Percentiles rank a stretch among this genome's conserved stretches.
These are phyloP conservation scores for Komagataella phaffii DNA, from an alignment of 805 yeast species.

Conservation along the genomic window DNA sequence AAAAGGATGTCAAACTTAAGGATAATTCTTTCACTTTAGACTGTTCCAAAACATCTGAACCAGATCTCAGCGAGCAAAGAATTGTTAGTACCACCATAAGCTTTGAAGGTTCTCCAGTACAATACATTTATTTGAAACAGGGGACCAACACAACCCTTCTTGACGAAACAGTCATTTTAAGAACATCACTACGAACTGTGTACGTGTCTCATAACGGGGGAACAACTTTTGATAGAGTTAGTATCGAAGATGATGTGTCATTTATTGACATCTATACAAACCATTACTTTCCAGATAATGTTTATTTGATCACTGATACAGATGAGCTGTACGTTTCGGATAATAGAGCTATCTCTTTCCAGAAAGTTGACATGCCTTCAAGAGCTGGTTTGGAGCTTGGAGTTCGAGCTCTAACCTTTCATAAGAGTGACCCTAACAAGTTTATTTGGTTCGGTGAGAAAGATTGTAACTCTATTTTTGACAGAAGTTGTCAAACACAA, in stretches of 20 bases:
- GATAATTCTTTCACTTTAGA: background rate
- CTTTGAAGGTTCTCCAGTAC: slow-evolving; percentile 38
- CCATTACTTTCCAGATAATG: slow-evolving; percentile 40
- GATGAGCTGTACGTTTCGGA: slow-evolving; percentile 41
- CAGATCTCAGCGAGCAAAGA: background rate
- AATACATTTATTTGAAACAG: slow-evolving; percentile 50
- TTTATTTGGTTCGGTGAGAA: slow-evolving; percentile 61
- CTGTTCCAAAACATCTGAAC: background rate
- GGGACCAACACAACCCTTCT: slow-evolving; percentile 22
- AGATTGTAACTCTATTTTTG: slow-evolving; percentile 33
- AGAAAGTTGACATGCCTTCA: slow-evolving; percentile 33
- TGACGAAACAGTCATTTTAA: slow-evolving; percentile 54
- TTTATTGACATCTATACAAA: slow-evolving; percentile 50
- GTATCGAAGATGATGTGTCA: slow-evolving; percentile 17
- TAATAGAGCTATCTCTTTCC: slow-evolving; percentile 56
- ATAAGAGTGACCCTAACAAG: slow-evolving; percentile 36
- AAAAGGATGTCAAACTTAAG: background rate
- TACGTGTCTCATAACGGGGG: slow-evolving; percentile 70
- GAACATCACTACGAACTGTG: slow-evolving; percentile 36
- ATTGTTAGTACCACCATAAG: slow-evolving; percentile 11
- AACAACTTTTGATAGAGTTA: slow-evolving; percentile 22
- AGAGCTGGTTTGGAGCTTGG: slow-evolving; percentile 22
- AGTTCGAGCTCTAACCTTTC: slow-evolving; percentile 41
- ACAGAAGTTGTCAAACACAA: slow-evolving; percentile 35
- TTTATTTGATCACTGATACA: slow-evolving; percentile 35